phyloP scores from a whole-genome alignment of 345 rosid genomes.

The Salix purpurea region DNA sequence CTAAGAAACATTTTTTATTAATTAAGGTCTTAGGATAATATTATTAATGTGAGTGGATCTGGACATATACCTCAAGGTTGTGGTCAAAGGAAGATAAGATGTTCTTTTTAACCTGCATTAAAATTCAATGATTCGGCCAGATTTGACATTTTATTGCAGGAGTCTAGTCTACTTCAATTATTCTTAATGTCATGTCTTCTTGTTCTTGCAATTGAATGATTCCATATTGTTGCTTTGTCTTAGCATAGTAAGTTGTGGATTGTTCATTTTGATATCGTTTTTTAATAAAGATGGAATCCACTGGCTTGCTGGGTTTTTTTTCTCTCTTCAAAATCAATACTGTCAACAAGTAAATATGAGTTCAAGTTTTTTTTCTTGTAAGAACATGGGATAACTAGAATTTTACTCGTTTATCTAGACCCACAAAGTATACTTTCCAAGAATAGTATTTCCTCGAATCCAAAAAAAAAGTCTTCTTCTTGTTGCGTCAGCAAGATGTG shows the following conservation, averaged over 20 bases:
- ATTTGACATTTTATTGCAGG: not conserved
- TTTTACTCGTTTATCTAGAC: no score
- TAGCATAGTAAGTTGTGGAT: conserved; percentile 1
- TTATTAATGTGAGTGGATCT: not conserved
- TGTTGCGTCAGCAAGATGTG: no score
- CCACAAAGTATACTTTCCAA: accelerated
- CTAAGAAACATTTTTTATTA: not conserved
- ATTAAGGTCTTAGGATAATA: not conserved
- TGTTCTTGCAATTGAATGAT: not conserved
- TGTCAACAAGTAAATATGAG: no score
- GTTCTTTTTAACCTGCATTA: not conserved
- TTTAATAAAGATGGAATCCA: no score
- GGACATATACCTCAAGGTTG: not conserved
- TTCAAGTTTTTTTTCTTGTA: no score
- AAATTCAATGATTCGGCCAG: not conserved
- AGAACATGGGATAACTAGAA: accelerated
- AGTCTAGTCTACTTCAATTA: not conserved
- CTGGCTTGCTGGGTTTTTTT: no score
- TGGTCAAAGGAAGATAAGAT: not conserved
- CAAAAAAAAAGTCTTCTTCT: no score
- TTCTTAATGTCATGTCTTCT: conserved; percentile 8
- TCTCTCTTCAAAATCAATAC: no score
- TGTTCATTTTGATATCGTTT: not conserved
- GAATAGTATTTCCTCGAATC: no score
- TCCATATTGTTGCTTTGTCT: not conserved